Conservation (phyloP, 2,329 filamentous ascomycete species). For the Nannizzia gypsea region DNA sequence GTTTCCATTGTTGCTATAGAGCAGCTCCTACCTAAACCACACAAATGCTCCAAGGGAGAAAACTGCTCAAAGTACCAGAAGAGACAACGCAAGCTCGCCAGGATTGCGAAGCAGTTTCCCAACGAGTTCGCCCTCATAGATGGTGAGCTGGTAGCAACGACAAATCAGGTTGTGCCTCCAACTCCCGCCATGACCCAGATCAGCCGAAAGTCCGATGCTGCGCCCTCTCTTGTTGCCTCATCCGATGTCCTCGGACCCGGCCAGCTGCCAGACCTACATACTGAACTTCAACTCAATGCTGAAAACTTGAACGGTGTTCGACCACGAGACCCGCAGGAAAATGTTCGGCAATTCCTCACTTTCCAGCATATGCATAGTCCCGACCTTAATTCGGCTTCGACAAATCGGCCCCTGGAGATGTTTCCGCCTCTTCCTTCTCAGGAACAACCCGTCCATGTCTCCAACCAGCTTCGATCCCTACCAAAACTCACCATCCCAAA, state of each 20-base stretch:
- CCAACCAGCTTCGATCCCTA: constrained; percentile 39
- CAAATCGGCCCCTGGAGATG: constrained; percentile 44
- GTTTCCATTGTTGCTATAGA: constrained; percentile 88
- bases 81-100: constrained; percentile 64
- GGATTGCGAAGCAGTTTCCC: constrained; percentile 65
- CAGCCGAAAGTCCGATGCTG: constrained; percentile 56
- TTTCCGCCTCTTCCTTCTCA: constrained; percentile 26
- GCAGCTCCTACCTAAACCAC: constrained; percentile 77
- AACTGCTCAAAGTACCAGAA: constrained; percentile 71
- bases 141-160: constrained; percentile 51
- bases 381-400: constrained; percentile 55
- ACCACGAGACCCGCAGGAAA: constrained; percentile 74
- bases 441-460: constrained; percentile 28
- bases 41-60: constrained; percentile 76
- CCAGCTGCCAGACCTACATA: constrained; percentile 48
- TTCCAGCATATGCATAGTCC: constrained; percentile 53
- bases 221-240: constrained; percentile 76
- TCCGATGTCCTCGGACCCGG: constrained; percentile 76
- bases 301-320: constrained; percentile 58
- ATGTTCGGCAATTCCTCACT: constrained; percentile 78
- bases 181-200: constrained; percentile 40
- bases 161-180: constrained; percentile 49
- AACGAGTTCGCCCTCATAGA: constrained; percentile 47
- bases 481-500: constrained; percentile 47
- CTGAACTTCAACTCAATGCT: constrained; percentile 59